These are phyloP conservation scores for Crataegus laevigata DNA, from an alignment of 306 rosid genomes.

Conservation along the genomic window DNA sequence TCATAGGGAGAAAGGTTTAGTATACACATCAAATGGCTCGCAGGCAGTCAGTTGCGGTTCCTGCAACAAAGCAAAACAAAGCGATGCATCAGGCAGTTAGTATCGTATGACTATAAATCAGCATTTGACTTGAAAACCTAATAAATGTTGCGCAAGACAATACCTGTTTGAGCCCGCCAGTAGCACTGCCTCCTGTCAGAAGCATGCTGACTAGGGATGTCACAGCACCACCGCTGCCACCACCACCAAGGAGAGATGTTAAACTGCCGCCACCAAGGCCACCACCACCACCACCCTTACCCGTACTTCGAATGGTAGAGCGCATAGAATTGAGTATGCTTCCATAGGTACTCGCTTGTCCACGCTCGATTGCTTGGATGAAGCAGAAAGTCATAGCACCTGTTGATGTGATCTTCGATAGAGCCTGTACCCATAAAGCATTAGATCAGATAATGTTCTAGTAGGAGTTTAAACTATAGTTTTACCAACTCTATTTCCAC, in stretches of 20 bases:
- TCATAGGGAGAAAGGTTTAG: constrained; percentile 69
- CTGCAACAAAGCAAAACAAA: constrained; percentile 39
- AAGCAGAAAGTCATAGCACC: constrained; percentile 98
- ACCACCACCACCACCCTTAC: constrained; percentile 34
- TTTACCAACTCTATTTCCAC: neutral
- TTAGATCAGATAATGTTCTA: constrained; percentile 2
- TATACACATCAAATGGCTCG: constrained; percentile 69
- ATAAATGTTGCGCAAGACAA: neutral
- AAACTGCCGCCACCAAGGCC: constrained; percentile 8
- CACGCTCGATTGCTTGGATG: constrained; percentile 89
- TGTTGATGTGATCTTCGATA: constrained; percentile 86
- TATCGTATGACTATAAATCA: neutral
- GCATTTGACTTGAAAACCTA: neutral
- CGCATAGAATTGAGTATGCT: constrained; percentile 82
- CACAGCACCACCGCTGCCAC: constrained; percentile 6
- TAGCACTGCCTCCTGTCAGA: constrained; percentile 22
- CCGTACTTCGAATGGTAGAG: constrained; percentile 51
- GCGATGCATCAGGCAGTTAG: neutral
- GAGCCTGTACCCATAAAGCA: constrained; percentile 52
- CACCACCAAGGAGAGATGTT: constrained; percentile 24
- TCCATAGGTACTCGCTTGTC: constrained; percentile 76
- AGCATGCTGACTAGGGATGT: constrained; percentile 27
- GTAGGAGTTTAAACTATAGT: neutral
- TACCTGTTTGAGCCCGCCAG: constrained; percentile 36
- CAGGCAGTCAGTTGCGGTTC: constrained; percentile 86